Base-by-base conservation (phyloP, 1,284 basidiomycete genomes). In the Rhodotorula sp. region DNA sequence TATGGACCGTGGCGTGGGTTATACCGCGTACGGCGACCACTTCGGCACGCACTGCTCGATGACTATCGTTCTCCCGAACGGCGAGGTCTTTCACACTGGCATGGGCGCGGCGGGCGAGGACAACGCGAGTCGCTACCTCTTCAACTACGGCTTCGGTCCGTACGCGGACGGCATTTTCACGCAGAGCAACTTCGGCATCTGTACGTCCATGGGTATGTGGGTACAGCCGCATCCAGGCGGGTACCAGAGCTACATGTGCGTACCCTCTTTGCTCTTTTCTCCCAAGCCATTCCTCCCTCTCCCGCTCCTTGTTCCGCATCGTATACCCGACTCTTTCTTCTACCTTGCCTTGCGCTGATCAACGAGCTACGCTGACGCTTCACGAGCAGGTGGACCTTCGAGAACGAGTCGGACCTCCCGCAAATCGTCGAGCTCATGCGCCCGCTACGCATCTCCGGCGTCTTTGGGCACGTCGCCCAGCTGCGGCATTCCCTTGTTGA, bases 101-200 rank as follows among this genome's bases (percentile, higher is more conserved):
- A 76, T 75, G 66, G 77, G 77, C 50, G 73, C 77, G 1, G 34
- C 58, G 13, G 58, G 41, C 8, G 72, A 72, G 27, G 65, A 67
- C 60, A 71, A 69, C 56, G 58, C 76, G 46, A 69, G 68, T 32
- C 78, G 77, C 75, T 72, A 76, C 57, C 61, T 66, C 44, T 78
- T 78, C 66, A 75, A 69, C 1, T 73, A 76, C 58, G 44, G 58
- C 41, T 60, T 60, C 32, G 58, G 58, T 1, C 58, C 77, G 4
- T 75, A 76, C 46, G 71, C 71, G 58, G 77, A 78, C 46, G 77
- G 77, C 21, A 71, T 78, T 41, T 78, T 78, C 61, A 71, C 75
- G 1, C 77, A 78, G 65, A 63, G 64, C 51, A 75, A 74, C 37
- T 66, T 44, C 21, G 71, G 67, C 22, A 73, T 69, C n/a, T 58